Conservation (phyloP, 176 grass and related monocot genomes). For the Melocanna baccifera region DNA sequence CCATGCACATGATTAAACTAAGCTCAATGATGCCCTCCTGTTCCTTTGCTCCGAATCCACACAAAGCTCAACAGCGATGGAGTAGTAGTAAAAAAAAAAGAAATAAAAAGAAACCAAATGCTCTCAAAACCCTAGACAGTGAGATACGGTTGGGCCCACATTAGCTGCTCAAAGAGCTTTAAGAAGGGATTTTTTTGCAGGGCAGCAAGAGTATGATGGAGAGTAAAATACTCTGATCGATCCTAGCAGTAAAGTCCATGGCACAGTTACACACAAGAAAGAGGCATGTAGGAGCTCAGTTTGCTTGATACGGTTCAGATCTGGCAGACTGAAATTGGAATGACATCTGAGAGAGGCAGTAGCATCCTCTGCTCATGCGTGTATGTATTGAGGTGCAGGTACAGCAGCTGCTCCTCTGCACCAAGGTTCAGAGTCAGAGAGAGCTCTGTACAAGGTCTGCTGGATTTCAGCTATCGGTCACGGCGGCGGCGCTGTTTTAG, state of each 20-base stretch:
- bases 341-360: neutral
- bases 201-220: constrained; percentile 3
- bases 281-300: neutral
- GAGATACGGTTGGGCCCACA: constrained; percentile 30
- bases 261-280: neutral
- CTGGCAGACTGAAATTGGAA: constrained; percentile 6
- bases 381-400: neutral
- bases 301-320: constrained; percentile 22
- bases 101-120: neutral
- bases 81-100: neutral
- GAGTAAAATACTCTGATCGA: constrained; percentile 1
- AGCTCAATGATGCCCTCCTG: neutral
- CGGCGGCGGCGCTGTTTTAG: too few relatives aligned
- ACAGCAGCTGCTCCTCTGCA: constrained; percentile 8
- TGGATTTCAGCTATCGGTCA: neutral
- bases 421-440: neutral
- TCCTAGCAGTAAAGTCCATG: constrained; percentile 6
- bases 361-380: neutral
- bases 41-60: constrained; percentile 27
- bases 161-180: constrained; percentile 24
- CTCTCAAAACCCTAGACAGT: constrained; percentile 29
- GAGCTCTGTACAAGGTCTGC: neutral
- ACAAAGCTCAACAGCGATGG: neutral
- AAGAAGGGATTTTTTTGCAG: constrained; percentile 15
- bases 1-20: constrained; percentile 34